Evolutionary conservation across 495 filamentous ascomycete species (phyloP).

Genomic region (Penicillium fimorum): DNA sequence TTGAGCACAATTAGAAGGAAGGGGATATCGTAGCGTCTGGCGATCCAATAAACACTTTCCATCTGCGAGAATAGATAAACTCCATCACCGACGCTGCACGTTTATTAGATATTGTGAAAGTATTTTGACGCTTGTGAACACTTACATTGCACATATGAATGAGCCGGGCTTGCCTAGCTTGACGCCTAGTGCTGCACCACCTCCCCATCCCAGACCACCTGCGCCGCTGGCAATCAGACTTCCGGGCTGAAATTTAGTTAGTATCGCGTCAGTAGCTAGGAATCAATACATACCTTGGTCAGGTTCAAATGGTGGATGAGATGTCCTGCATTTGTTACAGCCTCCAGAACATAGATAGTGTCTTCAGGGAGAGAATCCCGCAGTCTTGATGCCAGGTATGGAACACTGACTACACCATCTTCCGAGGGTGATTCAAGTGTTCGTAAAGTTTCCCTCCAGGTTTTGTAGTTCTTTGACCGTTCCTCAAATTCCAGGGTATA

Average conservation of each 20-base stretch:
- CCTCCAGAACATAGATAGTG: conserved; percentile 80
- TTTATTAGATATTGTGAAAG: conserved; percentile 1
- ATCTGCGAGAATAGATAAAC: conserved; percentile 83
- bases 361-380: conserved; percentile 64
- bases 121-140: background rate
- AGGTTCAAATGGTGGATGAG: conserved; percentile 63
- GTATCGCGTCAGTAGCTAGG: background rate
- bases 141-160: conserved; percentile 26
- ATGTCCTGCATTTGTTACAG: conserved; percentile 74
- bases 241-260: conserved; percentile 15
- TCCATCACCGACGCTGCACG: conserved; percentile 68
- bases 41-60: conserved; percentile 86
- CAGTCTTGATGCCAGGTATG: conserved; percentile 37
- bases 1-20: conserved; percentile 87
- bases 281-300: conserved; percentile 8
- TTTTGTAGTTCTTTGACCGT: conserved; percentile 10
- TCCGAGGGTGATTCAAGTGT: conserved; percentile 9
- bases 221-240: conserved; percentile 57
- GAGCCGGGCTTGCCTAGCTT: conserved; percentile 60
- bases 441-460: conserved; percentile 10
- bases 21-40: conserved; percentile 78
- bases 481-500: conserved; percentile 12
- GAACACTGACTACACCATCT: conserved; percentile 14
- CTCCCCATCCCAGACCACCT: conserved; percentile 89
- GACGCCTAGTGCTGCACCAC: conserved; percentile 76